A percentile compares a stretch with the other conserved stretches of the same genome.
Evolutionary conservation across 2,329 filamentous ascomycete genomes (phyloP).

Genomic region (Stylonectria norvegica): DNA sequence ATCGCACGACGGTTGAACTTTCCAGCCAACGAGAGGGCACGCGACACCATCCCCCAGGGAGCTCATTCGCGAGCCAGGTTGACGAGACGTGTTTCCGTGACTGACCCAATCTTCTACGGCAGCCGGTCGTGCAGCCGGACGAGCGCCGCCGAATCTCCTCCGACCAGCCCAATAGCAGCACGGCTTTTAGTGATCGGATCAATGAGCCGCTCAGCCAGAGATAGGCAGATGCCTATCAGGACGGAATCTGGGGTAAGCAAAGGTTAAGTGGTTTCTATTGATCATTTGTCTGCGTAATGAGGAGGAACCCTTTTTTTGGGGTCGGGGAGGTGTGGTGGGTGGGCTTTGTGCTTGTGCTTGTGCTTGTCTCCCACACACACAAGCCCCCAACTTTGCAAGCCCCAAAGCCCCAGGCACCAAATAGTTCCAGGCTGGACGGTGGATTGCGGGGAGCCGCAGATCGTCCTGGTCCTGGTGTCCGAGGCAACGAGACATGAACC

Average conservation of each 20-base stretch:
- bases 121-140: background rate
- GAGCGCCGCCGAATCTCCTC: background rate
- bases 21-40: constrained; percentile 10
- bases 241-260: constrained; percentile 24
- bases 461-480: constrained; percentile 19
- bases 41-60: constrained; percentile 13
- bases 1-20: constrained; percentile 17
- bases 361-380: no score
- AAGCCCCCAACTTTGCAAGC: no score
- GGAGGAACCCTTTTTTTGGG: constrained; percentile 1
- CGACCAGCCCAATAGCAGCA: constrained; percentile 16
- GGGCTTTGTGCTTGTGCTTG: no score
- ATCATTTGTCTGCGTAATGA: constrained; percentile 22
- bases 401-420: no score
- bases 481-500: constrained; percentile 8
- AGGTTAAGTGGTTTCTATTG: constrained; percentile 18
- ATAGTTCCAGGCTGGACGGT: no score
- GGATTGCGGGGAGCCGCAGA: constrained; percentile 28
- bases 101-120: constrained; percentile 17
- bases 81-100: constrained; percentile 22
- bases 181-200: constrained; percentile 25
- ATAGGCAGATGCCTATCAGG: constrained; percentile 23
- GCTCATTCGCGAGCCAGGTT: constrained; percentile 22
- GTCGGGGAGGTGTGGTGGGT: no score
- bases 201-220: constrained; percentile 17